A percentile compares a stretch with the other conserved stretches of the same genome.
These are phyloP conservation scores for Carex arenaria DNA, from an alignment of 202 grass and related monocot species.

Conservation along the genomic window DNA sequence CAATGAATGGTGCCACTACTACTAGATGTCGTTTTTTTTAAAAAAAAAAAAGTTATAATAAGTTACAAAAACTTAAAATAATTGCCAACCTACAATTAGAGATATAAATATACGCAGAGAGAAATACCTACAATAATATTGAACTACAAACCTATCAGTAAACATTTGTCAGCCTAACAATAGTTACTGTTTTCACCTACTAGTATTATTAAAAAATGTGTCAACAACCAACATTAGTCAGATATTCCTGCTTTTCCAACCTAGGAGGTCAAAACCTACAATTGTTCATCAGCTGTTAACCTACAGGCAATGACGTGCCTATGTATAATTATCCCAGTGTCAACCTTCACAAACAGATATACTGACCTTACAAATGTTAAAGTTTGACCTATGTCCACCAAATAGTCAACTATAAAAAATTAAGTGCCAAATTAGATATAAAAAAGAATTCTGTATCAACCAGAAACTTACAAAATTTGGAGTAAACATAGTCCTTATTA, in stretches of 20 bases:
- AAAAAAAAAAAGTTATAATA: not conserved
- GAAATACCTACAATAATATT: not conserved
- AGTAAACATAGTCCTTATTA: not conserved
- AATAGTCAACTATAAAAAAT: not conserved
- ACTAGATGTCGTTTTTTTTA: not conserved
- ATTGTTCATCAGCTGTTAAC: not conserved
- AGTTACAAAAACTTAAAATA: not conserved
- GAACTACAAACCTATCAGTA: not conserved
- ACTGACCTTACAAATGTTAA: not conserved
- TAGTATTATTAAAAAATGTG: not conserved
- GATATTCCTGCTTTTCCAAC: not conserved
- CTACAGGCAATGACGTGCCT: not conserved
- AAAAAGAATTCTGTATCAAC: not conserved
- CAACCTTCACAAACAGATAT: not conserved
- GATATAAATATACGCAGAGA: not conserved
- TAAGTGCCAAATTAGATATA: not conserved
- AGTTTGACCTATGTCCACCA: not conserved
- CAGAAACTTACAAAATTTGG: too few species aligned
- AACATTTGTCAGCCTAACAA: not conserved
- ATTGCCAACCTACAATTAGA: not conserved
- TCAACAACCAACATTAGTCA: not conserved
- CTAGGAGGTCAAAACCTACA: not conserved
- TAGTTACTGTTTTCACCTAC: not conserved
- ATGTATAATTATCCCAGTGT: not conserved
- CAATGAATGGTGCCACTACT: not conserved